Base-by-base conservation (phyloP, 2,329 filamentous ascomycete genomes). In the Colletotrichum eremochloae region DNA sequence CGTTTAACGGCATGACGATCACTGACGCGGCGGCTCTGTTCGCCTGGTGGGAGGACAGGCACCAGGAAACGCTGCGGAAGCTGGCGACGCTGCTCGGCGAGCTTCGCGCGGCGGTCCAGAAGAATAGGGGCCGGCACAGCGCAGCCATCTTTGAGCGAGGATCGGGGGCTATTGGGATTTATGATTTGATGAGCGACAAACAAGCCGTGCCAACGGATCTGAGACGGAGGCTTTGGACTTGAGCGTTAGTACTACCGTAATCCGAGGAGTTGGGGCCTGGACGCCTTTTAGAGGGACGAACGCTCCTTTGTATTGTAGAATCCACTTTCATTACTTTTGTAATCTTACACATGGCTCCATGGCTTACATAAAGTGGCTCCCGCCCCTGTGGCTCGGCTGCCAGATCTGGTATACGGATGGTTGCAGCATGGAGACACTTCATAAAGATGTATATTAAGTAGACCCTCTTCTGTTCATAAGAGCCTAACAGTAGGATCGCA, bases 1-100 rank as follows among this genome's bases (percentile, higher is more conserved):
- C 55, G 1, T 76, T 77, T 29, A 5, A 63, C 18, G 12, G 67
- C 5, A 71, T 73, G 2, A 62, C 40, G 0, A 55, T 75, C 15
- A 63, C 62, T 7, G 9, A 18, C 24, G 20, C 14, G 24, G n/a
- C 42, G 8, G 38, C 24, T 4, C 9, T 11, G 8, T 55, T 68
- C 24, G n/a, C n/a, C 20, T 20, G 1, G 3, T 72, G 52, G 58
- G 69, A 70, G 31, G 2, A 3, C 3, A 24, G 3, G 3, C 31
- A 72, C 9, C 66, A 70, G 44, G 1, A 15, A 5, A 20, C n/a
- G 3, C 60, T 72, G 3, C 29, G 38, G 18, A 72, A 60, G 55
- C 15, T 72, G 46, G 56, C 15, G 11, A 40, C 46, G 5, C 9
- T 65, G 11, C 24, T 71, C 38, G 9, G 2, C 31, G 20, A 42